These are phyloP conservation scores for Capsicum baccatum DNA, from an alignment of 257 asterid species.

Conservation along the genomic window DNA sequence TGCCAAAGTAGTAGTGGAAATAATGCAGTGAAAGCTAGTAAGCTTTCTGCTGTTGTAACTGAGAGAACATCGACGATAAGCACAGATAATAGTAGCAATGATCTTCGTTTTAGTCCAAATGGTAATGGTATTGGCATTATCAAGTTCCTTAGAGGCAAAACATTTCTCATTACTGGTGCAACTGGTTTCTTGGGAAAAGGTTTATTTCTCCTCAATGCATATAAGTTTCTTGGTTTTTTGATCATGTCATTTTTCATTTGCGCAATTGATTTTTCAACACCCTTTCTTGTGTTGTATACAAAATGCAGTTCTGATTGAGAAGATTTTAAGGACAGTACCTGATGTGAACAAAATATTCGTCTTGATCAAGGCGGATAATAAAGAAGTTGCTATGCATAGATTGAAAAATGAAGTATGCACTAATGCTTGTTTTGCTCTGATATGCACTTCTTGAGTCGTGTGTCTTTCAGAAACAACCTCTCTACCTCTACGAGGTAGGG, in stretches of 20 bases:
- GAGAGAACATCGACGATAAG: slow-evolving; percentile 54
- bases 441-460: too few relatives aligned
- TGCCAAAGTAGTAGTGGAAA: slow-evolving; percentile 51
- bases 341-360: slow-evolving; percentile 74
- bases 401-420: slow-evolving; percentile 67
- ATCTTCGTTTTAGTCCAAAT: slow-evolving; percentile 52
- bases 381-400: slow-evolving; percentile 71
- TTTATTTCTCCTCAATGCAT: background rate
- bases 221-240: background rate
- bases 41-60: slow-evolving; percentile 58
- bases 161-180: slow-evolving; percentile 67
- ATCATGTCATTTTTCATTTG: background rate
- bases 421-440: background rate
- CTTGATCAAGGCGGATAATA: slow-evolving; percentile 76
- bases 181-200: slow-evolving; percentile 82
- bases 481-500: too few relatives aligned
- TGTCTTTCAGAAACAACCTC: too few relatives aligned
- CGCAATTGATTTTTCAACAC: background rate
- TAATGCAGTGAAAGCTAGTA: slow-evolving; percentile 51
- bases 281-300: background rate
- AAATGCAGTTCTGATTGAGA: slow-evolving; percentile 76
- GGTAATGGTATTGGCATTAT: slow-evolving; percentile 74
- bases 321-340: slow-evolving; percentile 74
- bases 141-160: slow-evolving; percentile 58
- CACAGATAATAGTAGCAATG: slow-evolving; percentile 46